Evolutionary conservation across 2,329 filamentous ascomycete species (phyloP), one percentile per base, ranked within the genome.

Genomic region (Stachybotrys chartarum): DNA sequence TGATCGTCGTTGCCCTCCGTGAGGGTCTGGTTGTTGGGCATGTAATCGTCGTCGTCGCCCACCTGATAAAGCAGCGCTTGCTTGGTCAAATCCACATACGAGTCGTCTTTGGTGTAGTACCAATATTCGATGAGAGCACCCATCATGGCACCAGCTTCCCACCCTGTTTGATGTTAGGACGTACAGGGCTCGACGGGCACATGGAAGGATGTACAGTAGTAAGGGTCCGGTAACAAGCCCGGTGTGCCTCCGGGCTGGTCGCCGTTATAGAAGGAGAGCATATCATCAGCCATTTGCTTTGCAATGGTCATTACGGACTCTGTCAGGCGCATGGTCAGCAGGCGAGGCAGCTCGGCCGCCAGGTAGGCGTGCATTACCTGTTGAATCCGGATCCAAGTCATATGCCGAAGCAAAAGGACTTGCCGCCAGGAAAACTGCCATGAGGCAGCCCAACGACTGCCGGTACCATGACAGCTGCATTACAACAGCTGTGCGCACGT

Each of bases 61-160:
- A 86, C 83, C 70, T 96, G 91, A 67, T 82, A 85, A 50, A 91
- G 77, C 62, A 96, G 78, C 12, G 82, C 91, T 59, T 88, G 77
- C 42, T 78, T 79, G 16, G 83, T 81, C 47, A 89, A 73, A 16
- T 84, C 74, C 66, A 91, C 91, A 73, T 88, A 94, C 39, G 79
- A 78, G 5, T 78, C 73, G 65, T 93, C 88, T 18, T 85, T 85
- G 0, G 89, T 93, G 67, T 90, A 90, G 66, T 86, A 88, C 88
- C 89, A 95, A 69, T 94, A 94, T 64, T 94, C 88, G 54, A 95
- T 78, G 59, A 94, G 74, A 3, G 86, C 77, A 24, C 82, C 82
- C 71, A 85, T 78, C 76, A 92, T 84, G 55, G 87, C 87, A 53
- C 88, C 88, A 11, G 78, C 86, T 71, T 88, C 87, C 89, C 85